Conservation (phyloP, 352 stramenopile species). For the Globisporangium iwayamae region DNA sequence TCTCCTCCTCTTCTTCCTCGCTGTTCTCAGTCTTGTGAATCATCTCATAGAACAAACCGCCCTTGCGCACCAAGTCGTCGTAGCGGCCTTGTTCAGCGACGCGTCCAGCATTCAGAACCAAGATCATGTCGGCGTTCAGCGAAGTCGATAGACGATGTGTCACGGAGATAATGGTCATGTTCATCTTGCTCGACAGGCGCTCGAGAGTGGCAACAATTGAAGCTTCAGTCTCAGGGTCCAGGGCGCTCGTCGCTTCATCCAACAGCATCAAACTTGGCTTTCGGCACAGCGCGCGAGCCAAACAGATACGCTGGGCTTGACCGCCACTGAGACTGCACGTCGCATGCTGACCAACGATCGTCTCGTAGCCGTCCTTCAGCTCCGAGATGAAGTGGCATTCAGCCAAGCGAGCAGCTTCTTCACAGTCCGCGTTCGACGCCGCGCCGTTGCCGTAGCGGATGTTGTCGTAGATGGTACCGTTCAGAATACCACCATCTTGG, state of each 20-base stretch:
- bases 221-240: constrained; percentile 84
- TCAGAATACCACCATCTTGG: constrained; percentile 84
- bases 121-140: constrained; percentile 75
- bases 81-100: constrained; percentile 81
- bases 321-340: constrained; percentile 86
- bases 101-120: constrained; percentile 72
- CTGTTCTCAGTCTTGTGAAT: constrained; percentile 67
- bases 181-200: constrained; percentile 76
- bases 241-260: constrained; percentile 83
- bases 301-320: constrained; percentile 83
- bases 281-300: constrained; percentile 77
- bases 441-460: constrained; percentile 77
- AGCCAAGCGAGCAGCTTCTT: constrained; percentile 71
- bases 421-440: constrained; percentile 75
- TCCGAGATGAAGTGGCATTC: constrained; percentile 85
- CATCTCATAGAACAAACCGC: constrained; percentile 84
- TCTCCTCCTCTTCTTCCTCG: constrained; percentile 36
- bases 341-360: constrained; percentile 80
- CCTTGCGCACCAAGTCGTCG: constrained; percentile 61
- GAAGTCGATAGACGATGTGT: constrained; percentile 84
- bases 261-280: constrained; percentile 77
- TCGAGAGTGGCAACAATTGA: constrained; percentile 83
- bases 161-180: constrained; percentile 89
- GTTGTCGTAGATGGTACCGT: constrained; percentile 88
- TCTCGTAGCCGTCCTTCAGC: constrained; percentile 79